These are phyloP conservation scores for Isabelozyma gotoi DNA, from an alignment of 805 yeast genomes.

Conservation along the genomic window DNA sequence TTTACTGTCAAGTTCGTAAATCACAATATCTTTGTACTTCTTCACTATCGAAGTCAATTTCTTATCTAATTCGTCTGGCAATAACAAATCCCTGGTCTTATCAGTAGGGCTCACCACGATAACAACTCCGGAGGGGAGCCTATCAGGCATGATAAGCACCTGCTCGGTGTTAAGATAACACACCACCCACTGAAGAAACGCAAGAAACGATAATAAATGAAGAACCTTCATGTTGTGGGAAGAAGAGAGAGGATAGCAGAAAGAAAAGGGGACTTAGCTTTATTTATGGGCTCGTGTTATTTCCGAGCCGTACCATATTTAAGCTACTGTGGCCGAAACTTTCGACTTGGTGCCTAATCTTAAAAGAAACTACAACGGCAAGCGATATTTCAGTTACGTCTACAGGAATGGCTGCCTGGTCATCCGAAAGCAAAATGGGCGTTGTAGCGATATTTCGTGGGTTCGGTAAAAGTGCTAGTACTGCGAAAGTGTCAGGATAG, in stretches of 20 bases:
- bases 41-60: conserved; percentile 3
- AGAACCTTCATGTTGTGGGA: neutral
- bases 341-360: no score
- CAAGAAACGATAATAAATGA: neutral
- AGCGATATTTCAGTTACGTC: no score
- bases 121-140: neutral
- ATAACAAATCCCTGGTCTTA: neutral
- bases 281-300: neutral
- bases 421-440: no score
- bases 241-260: neutral
- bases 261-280: neutral
- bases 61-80: neutral
- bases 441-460: no score
- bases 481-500: no score
- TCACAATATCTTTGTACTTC: conserved; percentile 2
- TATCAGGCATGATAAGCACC: neutral
- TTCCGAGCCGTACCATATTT: no score
- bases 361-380: no score
- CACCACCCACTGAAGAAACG: neutral
- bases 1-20: neutral
- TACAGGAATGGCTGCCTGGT: no score
- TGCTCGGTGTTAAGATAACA: neutral
- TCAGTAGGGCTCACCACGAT: neutral
- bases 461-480: no score
- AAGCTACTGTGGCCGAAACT: no score